Conservation (phyloP, 2,329 filamentous ascomycete species). For the Pseudovirgaria hyperparasitica region DNA sequence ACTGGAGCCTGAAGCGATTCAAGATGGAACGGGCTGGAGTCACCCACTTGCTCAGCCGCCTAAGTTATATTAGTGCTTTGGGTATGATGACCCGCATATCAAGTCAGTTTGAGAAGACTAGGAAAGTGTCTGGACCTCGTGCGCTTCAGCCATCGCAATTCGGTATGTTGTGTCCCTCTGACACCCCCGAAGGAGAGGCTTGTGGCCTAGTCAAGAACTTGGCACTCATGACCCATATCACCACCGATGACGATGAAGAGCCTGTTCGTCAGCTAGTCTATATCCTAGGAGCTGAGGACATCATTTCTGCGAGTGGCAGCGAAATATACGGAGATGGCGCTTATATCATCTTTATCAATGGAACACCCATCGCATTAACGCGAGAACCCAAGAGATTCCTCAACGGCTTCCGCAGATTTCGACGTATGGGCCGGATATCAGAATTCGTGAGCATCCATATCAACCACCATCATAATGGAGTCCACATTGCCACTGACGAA, state of each 20-base stretch:
- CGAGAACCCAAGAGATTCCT: conserved; percentile 78
- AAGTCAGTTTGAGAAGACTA: conserved; percentile 96
- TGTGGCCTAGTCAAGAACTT: conserved; percentile 97
- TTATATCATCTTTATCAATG: conserved; percentile 90
- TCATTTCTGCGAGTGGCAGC: conserved; percentile 66
- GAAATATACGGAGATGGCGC: conserved; percentile 76
- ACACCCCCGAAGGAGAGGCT: conserved; percentile 96
- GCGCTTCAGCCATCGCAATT: conserved; percentile 95
- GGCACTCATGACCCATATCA: conserved; percentile 98
- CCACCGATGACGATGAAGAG: conserved; percentile 86
- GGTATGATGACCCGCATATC: conserved; percentile 99
- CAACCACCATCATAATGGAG: conserved; percentile 80
- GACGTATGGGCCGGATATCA: conserved; percentile 81
- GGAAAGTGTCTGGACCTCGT: conserved; percentile 91
- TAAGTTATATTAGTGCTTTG: conserved; percentile 92
- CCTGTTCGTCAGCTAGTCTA: conserved; percentile 81
- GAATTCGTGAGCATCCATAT: conserved; percentile 96
- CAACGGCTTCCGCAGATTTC: conserved; percentile 70
- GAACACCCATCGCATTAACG: conserved; percentile 82
- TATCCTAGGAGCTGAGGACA: conserved; percentile 71
- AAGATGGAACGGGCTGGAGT: conserved; percentile 97
- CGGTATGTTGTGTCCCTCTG: conserved; percentile 93
- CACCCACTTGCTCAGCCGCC: conserved; percentile 84
- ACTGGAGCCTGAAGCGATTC: conserved; percentile 96
- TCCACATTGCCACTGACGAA: conserved; percentile 94